Evolutionary conservation across 805 yeast species (phyloP).

Genomic region (Nakazawaea pomicola): DNA sequence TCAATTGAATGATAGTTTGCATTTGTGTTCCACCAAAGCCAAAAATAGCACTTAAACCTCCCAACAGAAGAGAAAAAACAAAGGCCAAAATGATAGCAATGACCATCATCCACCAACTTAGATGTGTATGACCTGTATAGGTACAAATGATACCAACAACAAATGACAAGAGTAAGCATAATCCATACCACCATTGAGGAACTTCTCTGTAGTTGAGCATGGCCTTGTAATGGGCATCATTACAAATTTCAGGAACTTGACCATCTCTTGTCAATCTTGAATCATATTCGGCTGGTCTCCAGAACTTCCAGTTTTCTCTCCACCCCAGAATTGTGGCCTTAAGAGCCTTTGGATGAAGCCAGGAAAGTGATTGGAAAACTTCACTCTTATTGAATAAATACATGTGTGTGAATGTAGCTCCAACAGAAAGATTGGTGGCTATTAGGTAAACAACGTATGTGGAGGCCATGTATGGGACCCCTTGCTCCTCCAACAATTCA

Average conservation of each 20-base stretch:
- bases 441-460: conserved; percentile 26
- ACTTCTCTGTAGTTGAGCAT: not conserved
- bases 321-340: conserved; percentile 27
- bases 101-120: conserved; percentile 26
- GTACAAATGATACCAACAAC: conserved; percentile 18
- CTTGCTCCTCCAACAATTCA: conserved; percentile 21
- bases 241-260: not conserved
- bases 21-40: conserved; percentile 23
- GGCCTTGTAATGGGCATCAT: not conserved
- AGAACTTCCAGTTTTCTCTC: conserved; percentile 35
- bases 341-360: conserved; percentile 17
- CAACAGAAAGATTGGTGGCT: conserved; percentile 28
- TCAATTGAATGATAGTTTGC: conserved; percentile 24
- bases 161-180: not conserved
- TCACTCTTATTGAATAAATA: conserved; percentile 23
- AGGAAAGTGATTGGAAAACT: conserved; percentile 20
- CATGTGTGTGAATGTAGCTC: conserved; percentile 29
- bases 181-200: not conserved
- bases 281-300: not conserved
- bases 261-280: not conserved
- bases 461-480: conserved; percentile 27
- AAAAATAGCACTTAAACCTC: conserved; percentile 23
- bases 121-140: conserved; percentile 20
- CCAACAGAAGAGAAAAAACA: conserved; percentile 15
- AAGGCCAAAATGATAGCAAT: conserved; percentile 17